These are phyloP conservation scores for Debaryomycetaceae sp. DNA, from an alignment of 1,139 yeast species.

Conservation along the genomic window DNA sequence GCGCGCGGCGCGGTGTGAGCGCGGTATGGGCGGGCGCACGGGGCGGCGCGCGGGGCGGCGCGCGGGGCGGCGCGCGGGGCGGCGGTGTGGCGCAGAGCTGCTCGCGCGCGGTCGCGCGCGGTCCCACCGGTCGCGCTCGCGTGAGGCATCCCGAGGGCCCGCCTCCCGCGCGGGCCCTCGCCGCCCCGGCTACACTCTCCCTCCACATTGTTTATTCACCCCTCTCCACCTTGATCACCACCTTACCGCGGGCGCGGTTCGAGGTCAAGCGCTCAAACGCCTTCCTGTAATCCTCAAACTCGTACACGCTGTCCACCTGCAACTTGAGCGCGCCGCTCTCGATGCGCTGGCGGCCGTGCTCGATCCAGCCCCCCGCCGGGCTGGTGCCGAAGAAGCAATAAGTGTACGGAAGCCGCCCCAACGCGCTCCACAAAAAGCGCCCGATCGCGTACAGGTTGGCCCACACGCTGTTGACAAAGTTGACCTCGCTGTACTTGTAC, in stretches of 20 bases:
- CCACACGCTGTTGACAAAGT: background rate
- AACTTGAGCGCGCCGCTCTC: conserved; percentile 39
- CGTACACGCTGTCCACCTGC: conserved; percentile 49
- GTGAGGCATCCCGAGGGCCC: no score
- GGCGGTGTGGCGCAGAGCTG: no score
- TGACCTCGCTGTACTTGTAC: conserved; percentile 19
- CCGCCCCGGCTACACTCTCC: no score
- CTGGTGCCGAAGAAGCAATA: conserved; percentile 9
- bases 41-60: no score
- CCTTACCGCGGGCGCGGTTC: conserved; percentile 59
- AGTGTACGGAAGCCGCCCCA: conserved; percentile 14
- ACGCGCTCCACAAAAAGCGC: background rate
- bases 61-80: no score
- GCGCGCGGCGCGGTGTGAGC: no score
- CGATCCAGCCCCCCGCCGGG: conserved; percentile 11
- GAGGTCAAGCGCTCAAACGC: conserved; percentile 46
- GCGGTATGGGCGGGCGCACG: no score
- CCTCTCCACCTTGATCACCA: conserved; percentile 35
- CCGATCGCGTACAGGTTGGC: conserved; percentile 2
- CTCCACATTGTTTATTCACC: no score
- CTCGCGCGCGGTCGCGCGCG: no score
- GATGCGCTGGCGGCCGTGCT: conserved; percentile 25
- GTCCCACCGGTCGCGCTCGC: no score
- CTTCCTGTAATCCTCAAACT: conserved; percentile 42
- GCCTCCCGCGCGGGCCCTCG: no score